Evolutionary conservation across 225 moss, liverwort and hornwort species (phyloP).

Genomic region (Sphagnum contortum): DNA sequence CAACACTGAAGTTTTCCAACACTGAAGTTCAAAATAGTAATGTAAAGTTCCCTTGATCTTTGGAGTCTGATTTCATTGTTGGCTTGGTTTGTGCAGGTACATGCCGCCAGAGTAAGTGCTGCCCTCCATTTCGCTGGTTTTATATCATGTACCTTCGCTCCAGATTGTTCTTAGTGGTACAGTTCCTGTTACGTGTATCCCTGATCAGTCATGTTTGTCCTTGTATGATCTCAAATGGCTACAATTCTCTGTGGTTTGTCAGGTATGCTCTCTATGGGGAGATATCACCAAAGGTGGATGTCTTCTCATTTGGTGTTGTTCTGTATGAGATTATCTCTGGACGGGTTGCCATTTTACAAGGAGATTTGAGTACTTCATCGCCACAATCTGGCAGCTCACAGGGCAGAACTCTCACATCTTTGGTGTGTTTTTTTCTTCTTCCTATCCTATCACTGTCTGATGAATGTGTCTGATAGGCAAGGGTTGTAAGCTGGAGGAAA

Average conservation of each 20-base stretch:
- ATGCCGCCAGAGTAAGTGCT: too few species aligned
- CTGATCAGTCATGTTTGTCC: background rate
- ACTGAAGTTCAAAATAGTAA: background rate
- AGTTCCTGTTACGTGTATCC: background rate
- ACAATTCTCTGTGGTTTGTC: background rate
- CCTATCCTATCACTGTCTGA: too few species aligned
- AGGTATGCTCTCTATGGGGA: slow-evolving; percentile 10
- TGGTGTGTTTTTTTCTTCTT: slow-evolving; percentile 23
- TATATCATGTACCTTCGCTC: too few species aligned
- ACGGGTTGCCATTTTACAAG: background rate
- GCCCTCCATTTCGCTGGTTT: too few species aligned
- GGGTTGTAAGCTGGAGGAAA: too few species aligned
- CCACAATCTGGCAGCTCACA: slow-evolving; percentile 2
- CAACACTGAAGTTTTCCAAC: background rate
- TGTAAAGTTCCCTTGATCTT: too few species aligned
- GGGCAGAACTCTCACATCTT: slow-evolving; percentile 67
- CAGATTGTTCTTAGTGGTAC: too few species aligned
- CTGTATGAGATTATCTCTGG: slow-evolving; percentile 7
- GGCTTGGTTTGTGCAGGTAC: background rate
- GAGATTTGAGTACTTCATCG: background rate
- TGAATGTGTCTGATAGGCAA: too few species aligned
- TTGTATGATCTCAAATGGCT: too few species aligned
- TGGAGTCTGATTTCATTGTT: background rate
- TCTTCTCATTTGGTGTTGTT: slow-evolving; percentile 8
- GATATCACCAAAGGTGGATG: slow-evolving; percentile 7